A percentile compares a stretch with the other conserved stretches of the same genome.
phyloP scores from a whole-genome alignment of 2,329 filamentous ascomycete species.

The Alternaria sp. region DNA sequence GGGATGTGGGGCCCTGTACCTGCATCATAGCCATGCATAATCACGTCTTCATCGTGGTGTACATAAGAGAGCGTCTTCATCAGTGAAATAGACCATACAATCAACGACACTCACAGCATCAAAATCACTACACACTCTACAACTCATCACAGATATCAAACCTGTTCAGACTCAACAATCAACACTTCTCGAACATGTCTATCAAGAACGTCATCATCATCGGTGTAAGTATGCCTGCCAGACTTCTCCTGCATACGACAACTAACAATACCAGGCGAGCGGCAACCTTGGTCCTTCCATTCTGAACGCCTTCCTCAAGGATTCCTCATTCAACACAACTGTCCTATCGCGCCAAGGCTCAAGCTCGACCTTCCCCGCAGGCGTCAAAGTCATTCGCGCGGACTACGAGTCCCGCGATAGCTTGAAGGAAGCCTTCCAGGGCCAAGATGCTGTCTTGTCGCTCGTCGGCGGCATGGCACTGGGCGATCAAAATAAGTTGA shows the following conservation, averaged over 20 bases:
- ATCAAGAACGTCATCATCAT: constrained; percentile 55
- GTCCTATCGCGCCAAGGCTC: constrained; percentile 61
- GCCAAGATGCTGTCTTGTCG: constrained; percentile 64
- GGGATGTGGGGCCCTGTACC: constrained; percentile 11
- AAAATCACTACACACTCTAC: not conserved
- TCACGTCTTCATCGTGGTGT: constrained; percentile 14
- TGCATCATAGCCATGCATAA: constrained; percentile 5
- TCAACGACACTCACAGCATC: not conserved
- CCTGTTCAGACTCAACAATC: not conserved
- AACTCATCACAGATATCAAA: not conserved
- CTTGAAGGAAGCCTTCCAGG: constrained; percentile 59
- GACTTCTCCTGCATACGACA: not conserved
- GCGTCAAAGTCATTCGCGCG: constrained; percentile 54
- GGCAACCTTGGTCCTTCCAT: constrained; percentile 54
- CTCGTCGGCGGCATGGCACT: constrained; percentile 53
- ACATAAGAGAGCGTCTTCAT: constrained; percentile 9
- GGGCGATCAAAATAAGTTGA: constrained; percentile 57
- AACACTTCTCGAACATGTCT: constrained; percentile 27
- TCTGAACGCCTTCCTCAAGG: constrained; percentile 49
- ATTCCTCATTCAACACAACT: constrained; percentile 60
- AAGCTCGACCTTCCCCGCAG: constrained; percentile 47
- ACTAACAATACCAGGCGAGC: constrained; percentile 35
- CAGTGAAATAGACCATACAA: not conserved
- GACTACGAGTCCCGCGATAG: constrained; percentile 57
- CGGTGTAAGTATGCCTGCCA: constrained; percentile 41